Evolutionary conservation across 495 filamentous ascomycete species (phyloP).

Genomic region (Tuber calosporum): DNA sequence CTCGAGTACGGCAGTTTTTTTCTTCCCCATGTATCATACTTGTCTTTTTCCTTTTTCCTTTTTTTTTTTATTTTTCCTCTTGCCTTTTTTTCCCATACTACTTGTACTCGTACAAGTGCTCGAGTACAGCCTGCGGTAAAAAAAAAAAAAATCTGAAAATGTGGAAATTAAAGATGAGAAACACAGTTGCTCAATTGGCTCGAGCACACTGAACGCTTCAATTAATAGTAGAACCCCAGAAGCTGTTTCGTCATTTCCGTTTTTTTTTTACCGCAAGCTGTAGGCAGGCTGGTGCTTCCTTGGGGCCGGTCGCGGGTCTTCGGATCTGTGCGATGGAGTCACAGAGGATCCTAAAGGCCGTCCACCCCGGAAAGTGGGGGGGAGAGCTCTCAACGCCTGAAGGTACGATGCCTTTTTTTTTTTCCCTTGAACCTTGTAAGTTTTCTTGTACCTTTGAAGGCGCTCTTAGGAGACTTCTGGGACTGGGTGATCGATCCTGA

Average conservation of each 20-base stretch:
- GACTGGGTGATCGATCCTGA: background rate
- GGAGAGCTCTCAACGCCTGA: background rate
- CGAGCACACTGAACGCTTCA: no score
- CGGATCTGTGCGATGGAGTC: background rate
- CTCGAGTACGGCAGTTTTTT: background rate
- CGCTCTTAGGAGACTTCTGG: background rate
- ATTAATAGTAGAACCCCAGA: no score
- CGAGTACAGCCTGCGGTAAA: no score
- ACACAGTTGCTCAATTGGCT: no score
- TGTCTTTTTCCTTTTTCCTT: background rate
- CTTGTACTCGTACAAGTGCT: no score
- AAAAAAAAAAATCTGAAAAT: no score
- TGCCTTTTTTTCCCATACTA: no score
- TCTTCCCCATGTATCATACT: no score
- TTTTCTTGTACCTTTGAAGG: background rate
- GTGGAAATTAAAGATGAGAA: no score
- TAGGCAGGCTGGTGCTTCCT: background rate
- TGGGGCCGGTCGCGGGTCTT: background rate
- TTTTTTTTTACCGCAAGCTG: no score
- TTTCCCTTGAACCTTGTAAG: background rate
- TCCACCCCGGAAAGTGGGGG: background rate
- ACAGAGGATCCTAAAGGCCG: background rate
- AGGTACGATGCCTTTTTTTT: background rate
- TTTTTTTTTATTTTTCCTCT: no score
- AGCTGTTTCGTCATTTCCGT: no score